Evolutionary conservation across 208 protist genomes (phyloP), one percentile per base, ranked within the genome.

Genomic region (Acanthamoeba royreba): DNA sequence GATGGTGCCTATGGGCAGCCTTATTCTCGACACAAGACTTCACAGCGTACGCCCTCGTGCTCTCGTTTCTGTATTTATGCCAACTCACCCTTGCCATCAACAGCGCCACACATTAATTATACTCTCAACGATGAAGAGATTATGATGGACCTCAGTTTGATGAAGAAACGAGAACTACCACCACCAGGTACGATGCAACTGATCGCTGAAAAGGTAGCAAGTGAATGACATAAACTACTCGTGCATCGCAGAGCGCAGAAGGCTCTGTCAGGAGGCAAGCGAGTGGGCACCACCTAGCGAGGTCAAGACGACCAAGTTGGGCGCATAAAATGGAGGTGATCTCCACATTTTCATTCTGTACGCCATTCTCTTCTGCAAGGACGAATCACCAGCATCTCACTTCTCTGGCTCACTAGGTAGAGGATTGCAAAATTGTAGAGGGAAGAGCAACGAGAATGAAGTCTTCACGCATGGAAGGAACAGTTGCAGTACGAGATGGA

Each of bases 91-190:
- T 17, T 87, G 15, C 31, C 9, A 55, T 19, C 49, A 55, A 9
- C 28, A 92, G 86, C 86, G 49, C 86, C 86, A 15, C 61, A 92
- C 42, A 92, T 92, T 25, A 92, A 92, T 43, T 92, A 92, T 25
- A 92, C 86, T 1, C 61, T 92, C 15, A 92, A 43, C 38, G 86
- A 92, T 28, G 86, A 92, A 4, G 86, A 92, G 40, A 92, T 92
- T 38, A 74, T 66, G 58, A 46, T 33, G 7, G 86, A 92, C 46
- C 58, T 92, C 17, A 74, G 58, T 42, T 58, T 92, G 38, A 43
- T 92, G 35, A 66, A 47, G 58, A 92, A 33, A 77, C 66, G 45
- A 74, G 81, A 88, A 46, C 45, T 88, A 7, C 52, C 81, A 53
- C 45, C 52, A 66, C 43, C 45, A 35, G 81, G 81, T 88, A 88